These are phyloP conservation scores for Nectriaceae sp. DNA, from an alignment of 2,329 filamentous ascomycete genomes.

Conservation along the genomic window DNA sequence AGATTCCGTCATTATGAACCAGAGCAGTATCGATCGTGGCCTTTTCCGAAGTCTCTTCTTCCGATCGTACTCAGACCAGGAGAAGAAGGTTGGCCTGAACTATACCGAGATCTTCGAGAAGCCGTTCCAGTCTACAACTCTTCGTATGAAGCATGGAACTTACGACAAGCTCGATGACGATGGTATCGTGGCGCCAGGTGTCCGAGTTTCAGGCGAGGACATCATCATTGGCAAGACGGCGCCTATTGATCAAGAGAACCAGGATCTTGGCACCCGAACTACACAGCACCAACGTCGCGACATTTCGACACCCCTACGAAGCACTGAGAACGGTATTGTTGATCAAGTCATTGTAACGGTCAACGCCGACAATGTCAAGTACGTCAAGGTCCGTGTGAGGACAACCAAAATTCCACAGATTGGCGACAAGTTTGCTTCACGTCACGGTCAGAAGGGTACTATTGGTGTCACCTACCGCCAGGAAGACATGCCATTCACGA, in stretches of 20 bases:
- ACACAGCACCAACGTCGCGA: slow-evolving; percentile 91
- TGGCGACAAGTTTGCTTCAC: slow-evolving; percentile 98
- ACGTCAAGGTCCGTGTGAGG: slow-evolving; percentile 95
- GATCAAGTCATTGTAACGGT: slow-evolving; percentile 93
- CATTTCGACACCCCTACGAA: slow-evolving; percentile 90
- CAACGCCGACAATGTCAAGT: slow-evolving; percentile 89
- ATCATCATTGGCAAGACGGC: slow-evolving; percentile 99
- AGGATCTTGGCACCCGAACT: slow-evolving; percentile 90
- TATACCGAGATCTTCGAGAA: slow-evolving; percentile 96
- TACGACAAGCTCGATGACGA: slow-evolving; percentile 98
- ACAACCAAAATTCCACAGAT: slow-evolving; percentile 99
- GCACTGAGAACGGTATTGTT: slow-evolving; percentile 95
- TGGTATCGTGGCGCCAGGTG: slow-evolving; percentile 89
- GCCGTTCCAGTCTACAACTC: slow-evolving; percentile 82
- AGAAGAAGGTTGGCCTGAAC: slow-evolving; percentile 93
- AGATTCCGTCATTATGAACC: slow-evolving; percentile 99
- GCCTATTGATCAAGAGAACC: slow-evolving; percentile 87
- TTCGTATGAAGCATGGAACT: slow-evolving; percentile 90
- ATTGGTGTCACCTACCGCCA: slow-evolving; percentile 98
- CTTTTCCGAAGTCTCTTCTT: slow-evolving; percentile 98
- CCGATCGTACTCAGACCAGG: slow-evolving; percentile 93
- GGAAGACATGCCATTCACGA: slow-evolving; percentile 98
- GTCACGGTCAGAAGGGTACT: slow-evolving; percentile 98
- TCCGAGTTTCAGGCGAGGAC: slow-evolving; percentile 94
- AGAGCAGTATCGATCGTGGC: slow-evolving; percentile 96